Conservation (phyloP, 148 eudicot genomes). For the Euryodendron excelsum region DNA sequence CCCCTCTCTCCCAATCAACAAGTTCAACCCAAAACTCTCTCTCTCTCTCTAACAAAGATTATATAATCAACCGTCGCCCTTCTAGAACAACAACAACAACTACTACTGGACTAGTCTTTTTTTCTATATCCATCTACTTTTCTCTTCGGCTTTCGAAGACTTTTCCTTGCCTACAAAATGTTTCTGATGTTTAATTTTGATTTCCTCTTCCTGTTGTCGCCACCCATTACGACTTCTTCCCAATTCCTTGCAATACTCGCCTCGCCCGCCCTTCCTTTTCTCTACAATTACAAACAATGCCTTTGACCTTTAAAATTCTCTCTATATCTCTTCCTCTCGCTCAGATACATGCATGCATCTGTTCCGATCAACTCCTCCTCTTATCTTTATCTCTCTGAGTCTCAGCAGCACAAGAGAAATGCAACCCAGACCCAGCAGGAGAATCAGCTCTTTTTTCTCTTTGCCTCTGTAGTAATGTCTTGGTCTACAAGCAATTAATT, state of each 20-base stretch:
- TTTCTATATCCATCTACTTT: too few relatives aligned
- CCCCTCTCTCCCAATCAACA: too few relatives aligned
- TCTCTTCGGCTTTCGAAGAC: too few relatives aligned
- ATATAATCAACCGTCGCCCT: too few relatives aligned
- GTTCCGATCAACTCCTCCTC: not conserved
- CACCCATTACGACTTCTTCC: conserved; percentile 46
- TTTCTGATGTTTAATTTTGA: not conserved
- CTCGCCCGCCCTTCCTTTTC: conserved; percentile 16
- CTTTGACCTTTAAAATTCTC: conserved; percentile 45
- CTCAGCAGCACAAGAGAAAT: not conserved
- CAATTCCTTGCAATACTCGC: conserved; percentile 26
- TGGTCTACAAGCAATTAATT: conserved; percentile 27
- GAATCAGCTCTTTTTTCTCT: not conserved
- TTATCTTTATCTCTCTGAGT: not conserved
- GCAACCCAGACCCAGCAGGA: not conserved
- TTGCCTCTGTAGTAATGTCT: conserved; percentile 10
- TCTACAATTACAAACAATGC: conserved; percentile 17
- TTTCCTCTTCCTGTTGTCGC: conserved; percentile 34
- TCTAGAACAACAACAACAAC: too few relatives aligned
- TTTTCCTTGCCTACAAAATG: too few relatives aligned
- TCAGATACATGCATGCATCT: conserved; percentile 3
- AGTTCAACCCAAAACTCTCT: too few relatives aligned
- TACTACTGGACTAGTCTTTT: too few relatives aligned
- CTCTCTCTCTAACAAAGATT: too few relatives aligned
- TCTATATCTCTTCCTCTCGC: conserved; percentile 13